Percentiles rank a stretch among this genome's conserved stretches.
Conservation (phyloP, 225 moss, liverwort and hornwort species). For the Marchantia paleacea region DNA sequence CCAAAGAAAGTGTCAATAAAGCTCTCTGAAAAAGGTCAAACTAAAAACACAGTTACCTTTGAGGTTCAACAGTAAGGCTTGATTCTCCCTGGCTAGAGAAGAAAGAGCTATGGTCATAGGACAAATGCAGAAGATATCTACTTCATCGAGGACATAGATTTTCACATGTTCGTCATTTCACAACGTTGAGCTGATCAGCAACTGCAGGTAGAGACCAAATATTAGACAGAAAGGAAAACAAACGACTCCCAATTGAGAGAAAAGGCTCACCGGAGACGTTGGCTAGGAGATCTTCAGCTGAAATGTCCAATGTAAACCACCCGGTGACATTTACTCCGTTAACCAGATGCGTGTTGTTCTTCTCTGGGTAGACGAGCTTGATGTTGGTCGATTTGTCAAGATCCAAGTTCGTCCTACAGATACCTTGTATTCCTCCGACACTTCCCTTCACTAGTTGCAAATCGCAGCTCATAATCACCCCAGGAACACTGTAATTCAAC, state of each 20-base stretch:
- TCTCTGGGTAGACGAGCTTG: constrained; percentile 26
- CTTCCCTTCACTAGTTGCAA: constrained; percentile 69
- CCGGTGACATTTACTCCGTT: constrained; percentile 41
- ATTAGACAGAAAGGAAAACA: too few species aligned
- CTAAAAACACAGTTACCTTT: too few species aligned
- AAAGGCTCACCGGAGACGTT: constrained; percentile 3
- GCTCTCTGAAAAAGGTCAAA: too few species aligned
- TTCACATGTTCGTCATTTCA: too few species aligned
- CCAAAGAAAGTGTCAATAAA: not conserved
- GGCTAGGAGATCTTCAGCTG: not conserved
- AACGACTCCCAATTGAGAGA: not conserved
- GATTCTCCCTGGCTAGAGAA: too few species aligned
- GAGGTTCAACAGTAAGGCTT: too few species aligned
- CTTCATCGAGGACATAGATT: too few species aligned
- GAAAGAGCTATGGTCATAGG: too few species aligned
- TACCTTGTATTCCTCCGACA: constrained; percentile 29
- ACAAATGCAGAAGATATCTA: too few species aligned
- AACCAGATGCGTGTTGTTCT: constrained; percentile 48
- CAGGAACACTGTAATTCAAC: constrained; percentile 40
- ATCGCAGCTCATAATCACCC: constrained; percentile 61
- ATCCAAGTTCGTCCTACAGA: constrained; percentile 79
- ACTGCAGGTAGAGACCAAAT: too few species aligned
- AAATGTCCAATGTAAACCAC: constrained; percentile 44
- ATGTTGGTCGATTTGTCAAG: constrained; percentile 34
- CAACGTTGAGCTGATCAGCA: too few species aligned